A percentile compares a stretch with the other conserved stretches of the same genome.
Evolutionary conservation across 352 stramenopile genomes (phyloP).

Genomic region (Phytophthora sojae): DNA sequence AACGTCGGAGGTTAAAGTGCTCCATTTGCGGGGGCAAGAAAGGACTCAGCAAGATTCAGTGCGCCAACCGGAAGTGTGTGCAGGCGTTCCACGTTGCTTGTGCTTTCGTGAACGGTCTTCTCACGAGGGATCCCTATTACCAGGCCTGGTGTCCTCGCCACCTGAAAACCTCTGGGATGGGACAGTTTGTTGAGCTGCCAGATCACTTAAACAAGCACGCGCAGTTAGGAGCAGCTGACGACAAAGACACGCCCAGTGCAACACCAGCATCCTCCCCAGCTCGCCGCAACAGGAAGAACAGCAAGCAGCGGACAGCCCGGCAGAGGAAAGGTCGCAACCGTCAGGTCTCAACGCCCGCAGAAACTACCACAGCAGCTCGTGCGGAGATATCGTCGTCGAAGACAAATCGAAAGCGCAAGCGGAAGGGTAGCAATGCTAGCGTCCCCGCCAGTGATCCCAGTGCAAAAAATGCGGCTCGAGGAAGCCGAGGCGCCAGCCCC

Average conservation of each 20-base stretch:
- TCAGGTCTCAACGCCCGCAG: conserved; percentile 39
- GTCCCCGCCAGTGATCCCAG: conserved; percentile 13
- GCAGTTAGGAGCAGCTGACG: not conserved
- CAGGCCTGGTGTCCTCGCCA: conserved; percentile 81
- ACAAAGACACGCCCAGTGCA: conserved; percentile 12
- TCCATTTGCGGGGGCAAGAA: conserved; percentile 67
- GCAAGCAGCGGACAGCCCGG: conserved; percentile 22
- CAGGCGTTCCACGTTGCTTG: conserved; percentile 77
- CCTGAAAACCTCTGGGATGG: conserved; percentile 75
- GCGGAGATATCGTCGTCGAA: conserved; percentile 52
- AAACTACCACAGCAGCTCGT: conserved; percentile 18
- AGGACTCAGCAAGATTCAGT: conserved; percentile 87
- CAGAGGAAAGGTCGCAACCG: conserved; percentile 32
- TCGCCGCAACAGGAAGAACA: conserved; percentile 24
- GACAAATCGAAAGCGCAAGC: conserved; percentile 59
- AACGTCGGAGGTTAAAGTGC: conserved; percentile 62
- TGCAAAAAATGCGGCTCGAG: conserved; percentile 18
- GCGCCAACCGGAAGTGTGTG: conserved; percentile 67
- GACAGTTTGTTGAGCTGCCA: conserved; percentile 68
- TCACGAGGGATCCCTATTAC: conserved; percentile 74
- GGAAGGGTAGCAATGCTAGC: conserved; percentile 32
- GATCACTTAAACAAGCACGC: conserved; percentile 59
- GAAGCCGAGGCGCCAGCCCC: conserved; percentile 19
- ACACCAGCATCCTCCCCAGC: conserved; percentile 17
- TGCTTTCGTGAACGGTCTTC: conserved; percentile 73